Evolutionary conservation across 2,329 filamentous ascomycete species (phyloP), one percentile per base, ranked within the genome.

Genomic region (Trichoderma breve): DNA sequence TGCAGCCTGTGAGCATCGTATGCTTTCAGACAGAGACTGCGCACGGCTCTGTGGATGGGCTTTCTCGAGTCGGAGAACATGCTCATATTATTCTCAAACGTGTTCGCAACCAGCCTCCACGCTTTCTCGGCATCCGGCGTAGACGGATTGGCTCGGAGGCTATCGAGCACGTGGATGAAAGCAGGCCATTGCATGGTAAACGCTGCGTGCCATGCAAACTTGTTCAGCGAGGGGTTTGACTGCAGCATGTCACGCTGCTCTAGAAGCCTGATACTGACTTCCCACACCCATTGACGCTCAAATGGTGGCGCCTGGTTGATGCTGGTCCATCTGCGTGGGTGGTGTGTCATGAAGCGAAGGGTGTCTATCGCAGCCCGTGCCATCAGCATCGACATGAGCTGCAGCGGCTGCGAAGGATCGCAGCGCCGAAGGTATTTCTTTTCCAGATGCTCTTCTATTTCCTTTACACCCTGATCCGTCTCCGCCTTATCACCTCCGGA

Each of bases 341-440:
- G 61, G 61, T 63, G 61, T 63, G 61, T 63, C 61, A 63, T 63
- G 61, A 63, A 63, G 61, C 61, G 61, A 63, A 63, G 39, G 3
- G 61, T 63, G 61, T 63, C 36, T 30, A 63, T 63, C 61, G 61
- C 61, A 30, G 61, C 36, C 61, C 61, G 61, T 63, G 61, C 61
- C 61, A 63, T 63, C 61, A 63, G 61, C 61, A 43, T 47, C 36
- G 61, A 63, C 61, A 63, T 63, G 0, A 63, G 61, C 36, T 63
- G 61, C 61, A 63, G 61, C 36, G 61, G 61, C 18, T 63, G 61
- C 24, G 61, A 63, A 47, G 61, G 61, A 30, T 63, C 61, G 61
- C 61, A 63, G 30, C 36, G 61, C 61, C 61, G 36, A 28, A 63
- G 61, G 24, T 63, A 63, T 12, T 51, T 51, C 1, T 12, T 51